Evolutionary conservation across 2,329 filamentous ascomycete species (phyloP), one percentile per base, ranked within the genome.

Genomic region (Colletotrichum destructivum): DNA sequence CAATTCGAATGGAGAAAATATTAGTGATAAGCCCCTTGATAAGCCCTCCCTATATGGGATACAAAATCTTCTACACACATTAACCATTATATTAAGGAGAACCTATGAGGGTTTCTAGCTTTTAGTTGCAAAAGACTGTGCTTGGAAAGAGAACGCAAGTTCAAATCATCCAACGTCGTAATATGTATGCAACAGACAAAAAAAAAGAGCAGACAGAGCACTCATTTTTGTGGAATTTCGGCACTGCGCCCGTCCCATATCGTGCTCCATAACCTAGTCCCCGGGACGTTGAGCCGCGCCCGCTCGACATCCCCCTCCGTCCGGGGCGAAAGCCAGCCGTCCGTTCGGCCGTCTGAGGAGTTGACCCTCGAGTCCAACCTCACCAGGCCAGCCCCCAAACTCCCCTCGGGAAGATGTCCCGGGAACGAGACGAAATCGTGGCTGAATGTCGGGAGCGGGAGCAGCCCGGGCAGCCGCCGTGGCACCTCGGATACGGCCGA

Each of bases 311-410:
- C 46, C 21, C 54, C 54, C 16, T 66, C 54, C 18, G n/a, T 38
- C 13, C 42, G 52, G 1, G 42, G 23, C 15, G 63, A 54, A 9
- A 66, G 54, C 63, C 63, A 66, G 31, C 54, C 63, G n/a, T 66
- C 63, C 13, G 31, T 31, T 31, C 63, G 63, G 2, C 63, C 63
- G 3, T 66, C 63, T 1, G 40, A 15, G 2, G 54, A 57, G 21
- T 66, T 66, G 16, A 66, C 40, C 40, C 63, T 54, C 18, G 44
- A 42, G 4, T 38, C 31, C 18, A 49, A 9, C 21, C 18, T 21
- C 46, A 11, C 21, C 46, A 49, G n/a, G 4, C n/a, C 46, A 9
- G 46, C 8, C 9, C 18, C 46, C 18, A 16, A 49, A 3, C 16
- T 21, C 16, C 12, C n/a, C 16, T 21, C 18, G n/a, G n/a, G 7